Conservation (phyloP, 768 basidiomycete genomes). For the Naganishia friedmannii region DNA sequence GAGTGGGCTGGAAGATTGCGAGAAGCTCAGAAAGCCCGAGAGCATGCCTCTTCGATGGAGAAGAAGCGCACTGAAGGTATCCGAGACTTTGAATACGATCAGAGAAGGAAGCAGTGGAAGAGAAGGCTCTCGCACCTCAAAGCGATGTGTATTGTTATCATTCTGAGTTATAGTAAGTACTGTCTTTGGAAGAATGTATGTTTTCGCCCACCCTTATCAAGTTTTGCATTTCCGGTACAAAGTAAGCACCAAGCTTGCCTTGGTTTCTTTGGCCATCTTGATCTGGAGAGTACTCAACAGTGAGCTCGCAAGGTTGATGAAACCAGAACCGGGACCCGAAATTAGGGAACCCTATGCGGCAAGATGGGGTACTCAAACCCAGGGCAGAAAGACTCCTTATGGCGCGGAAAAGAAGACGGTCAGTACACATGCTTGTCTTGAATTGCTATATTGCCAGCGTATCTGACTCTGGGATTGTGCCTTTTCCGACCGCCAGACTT, state of each 20-base stretch:
- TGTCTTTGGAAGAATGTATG: neutral
- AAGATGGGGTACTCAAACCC: slow-evolving; percentile 27
- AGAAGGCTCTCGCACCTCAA: slow-evolving; percentile 30
- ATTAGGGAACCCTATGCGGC: slow-evolving; percentile 26
- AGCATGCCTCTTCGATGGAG: neutral
- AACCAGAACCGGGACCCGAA: slow-evolving; percentile 22
- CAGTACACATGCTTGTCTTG: neutral
- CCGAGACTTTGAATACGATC: slow-evolving; percentile 30
- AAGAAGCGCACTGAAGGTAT: slow-evolving; percentile 25
- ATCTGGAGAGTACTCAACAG: slow-evolving; percentile 31
- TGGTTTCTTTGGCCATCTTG: slow-evolving; percentile 23
- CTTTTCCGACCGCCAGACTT: too few species aligned
- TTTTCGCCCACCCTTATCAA: too few species aligned
- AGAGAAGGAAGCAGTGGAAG: slow-evolving; percentile 32
- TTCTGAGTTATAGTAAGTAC: slow-evolving; percentile 28
- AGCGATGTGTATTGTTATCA: slow-evolving; percentile 33
- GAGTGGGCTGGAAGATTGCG: slow-evolving; percentile 10
- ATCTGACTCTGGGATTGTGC: neutral
- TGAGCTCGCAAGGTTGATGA: slow-evolving; percentile 25
- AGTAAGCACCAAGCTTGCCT: slow-evolving; percentile 28
- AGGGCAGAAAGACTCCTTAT: slow-evolving; percentile 27
- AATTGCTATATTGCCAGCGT: neutral
- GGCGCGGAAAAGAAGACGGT: slow-evolving; percentile 21
- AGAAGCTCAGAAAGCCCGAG: slow-evolving; percentile 10
- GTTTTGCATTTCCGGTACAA: neutral